Percentiles rank a stretch among this genome's conserved stretches.
These are phyloP conservation scores for Rhododendron simsii DNA, from an alignment of 148 eudicot genomes.

Conservation along the genomic window DNA sequence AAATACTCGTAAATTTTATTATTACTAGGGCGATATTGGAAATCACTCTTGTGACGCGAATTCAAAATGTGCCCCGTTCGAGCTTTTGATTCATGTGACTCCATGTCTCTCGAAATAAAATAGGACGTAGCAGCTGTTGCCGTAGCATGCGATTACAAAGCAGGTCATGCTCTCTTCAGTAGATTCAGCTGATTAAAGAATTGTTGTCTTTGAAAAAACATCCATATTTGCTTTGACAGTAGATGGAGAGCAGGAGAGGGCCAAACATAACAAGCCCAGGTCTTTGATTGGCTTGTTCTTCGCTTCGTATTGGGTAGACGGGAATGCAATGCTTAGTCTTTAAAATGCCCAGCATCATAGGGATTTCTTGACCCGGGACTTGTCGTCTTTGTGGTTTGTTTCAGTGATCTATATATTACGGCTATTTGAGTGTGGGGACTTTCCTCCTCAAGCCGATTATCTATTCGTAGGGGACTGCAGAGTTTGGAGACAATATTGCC, in stretches of 20 bases:
- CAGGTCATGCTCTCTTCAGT: not conserved
- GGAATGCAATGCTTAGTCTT: not conserved
- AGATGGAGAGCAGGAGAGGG: not conserved
- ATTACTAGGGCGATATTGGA: no score
- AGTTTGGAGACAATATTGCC: constrained; percentile 23
- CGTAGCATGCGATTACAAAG: not conserved
- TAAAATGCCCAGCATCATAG: not conserved
- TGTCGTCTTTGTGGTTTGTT: not conserved
- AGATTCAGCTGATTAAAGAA: not conserved
- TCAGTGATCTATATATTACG: constrained; percentile 19
- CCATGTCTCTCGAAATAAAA: not conserved
- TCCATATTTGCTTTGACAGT: not conserved
- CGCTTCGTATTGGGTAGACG: not conserved
- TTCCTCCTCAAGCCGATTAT: constrained; percentile 22
- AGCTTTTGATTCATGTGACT: not conserved
- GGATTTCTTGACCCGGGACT: not conserved
- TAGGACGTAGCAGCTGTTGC: not conserved
- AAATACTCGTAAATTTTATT: no score
- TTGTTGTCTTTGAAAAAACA: not conserved
- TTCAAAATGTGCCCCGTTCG: not conserved
- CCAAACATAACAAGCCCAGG: not conserved
- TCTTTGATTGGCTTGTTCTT: not conserved
- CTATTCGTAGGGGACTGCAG: constrained; percentile 18
- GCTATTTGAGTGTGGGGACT: constrained; percentile 19
- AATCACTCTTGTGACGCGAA: no score